Conservation (phyloP, 805 yeast species). For the Lipomyces orientalis region DNA sequence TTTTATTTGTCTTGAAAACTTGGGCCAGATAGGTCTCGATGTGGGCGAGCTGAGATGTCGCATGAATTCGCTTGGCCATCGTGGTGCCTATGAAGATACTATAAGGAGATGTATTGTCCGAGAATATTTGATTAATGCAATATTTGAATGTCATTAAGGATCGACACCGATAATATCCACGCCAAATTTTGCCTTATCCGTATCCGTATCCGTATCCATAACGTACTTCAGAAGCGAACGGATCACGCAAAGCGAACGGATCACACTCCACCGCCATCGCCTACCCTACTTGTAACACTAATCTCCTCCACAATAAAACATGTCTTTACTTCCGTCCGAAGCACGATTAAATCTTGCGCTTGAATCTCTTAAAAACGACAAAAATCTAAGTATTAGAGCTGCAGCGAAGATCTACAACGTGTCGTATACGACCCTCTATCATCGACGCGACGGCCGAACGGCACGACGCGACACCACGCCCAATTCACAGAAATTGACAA, state of each 20-base stretch:
- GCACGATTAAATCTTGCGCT: neutral
- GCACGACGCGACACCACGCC: neutral
- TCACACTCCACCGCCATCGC: neutral
- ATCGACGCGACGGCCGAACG: neutral
- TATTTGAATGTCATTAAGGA: no score
- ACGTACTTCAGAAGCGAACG: neutral
- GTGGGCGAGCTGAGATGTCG: no score
- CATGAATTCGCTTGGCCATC: no score
- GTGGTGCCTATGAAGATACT: no score
- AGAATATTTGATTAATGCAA: no score
- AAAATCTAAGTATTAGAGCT: neutral
- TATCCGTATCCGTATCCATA: no score
- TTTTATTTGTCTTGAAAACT: no score
- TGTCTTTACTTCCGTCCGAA: neutral
- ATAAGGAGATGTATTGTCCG: no score
- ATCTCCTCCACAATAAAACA: neutral
- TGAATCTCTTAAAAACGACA: neutral
- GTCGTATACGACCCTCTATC: neutral
- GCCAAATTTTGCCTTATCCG: no score
- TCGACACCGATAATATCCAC: no score
- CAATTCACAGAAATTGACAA: neutral
- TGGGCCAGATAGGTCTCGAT: no score
- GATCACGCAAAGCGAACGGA: no score
- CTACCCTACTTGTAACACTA: neutral
- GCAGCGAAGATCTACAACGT: slow-evolving; percentile 1